Percentiles rank a stretch among this genome's conserved stretches.
phyloP scores from a whole-genome alignment of 2,329 filamentous ascomycete species.

The Colletotrichum gigasporum region DNA sequence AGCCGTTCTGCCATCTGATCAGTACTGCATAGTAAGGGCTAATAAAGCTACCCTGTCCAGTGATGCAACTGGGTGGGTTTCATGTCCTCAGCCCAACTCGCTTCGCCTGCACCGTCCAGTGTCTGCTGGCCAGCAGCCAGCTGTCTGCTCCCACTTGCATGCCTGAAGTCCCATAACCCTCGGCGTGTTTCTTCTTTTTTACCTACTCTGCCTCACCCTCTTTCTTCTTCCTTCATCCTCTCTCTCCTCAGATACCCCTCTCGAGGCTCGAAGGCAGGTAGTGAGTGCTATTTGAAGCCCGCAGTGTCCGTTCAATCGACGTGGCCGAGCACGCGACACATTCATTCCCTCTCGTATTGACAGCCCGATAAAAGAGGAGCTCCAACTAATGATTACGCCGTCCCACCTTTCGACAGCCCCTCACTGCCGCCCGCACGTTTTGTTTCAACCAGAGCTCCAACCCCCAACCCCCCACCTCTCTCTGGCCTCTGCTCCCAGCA shows the following conservation, averaged over 20 bases:
- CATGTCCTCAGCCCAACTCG: constrained; percentile 25
- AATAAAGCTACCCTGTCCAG: too few relatives aligned
- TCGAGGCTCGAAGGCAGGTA: neutral
- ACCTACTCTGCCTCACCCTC: neutral
- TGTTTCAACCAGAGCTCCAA: constrained; percentile 28
- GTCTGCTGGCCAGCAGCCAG: too few relatives aligned
- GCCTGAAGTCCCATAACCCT: neutral
- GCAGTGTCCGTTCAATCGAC: neutral
- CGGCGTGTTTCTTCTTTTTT: constrained; percentile 2
- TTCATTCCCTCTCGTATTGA: neutral
- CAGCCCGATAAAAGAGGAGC: neutral
- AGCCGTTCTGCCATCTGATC: neutral
- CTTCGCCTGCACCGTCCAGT: constrained; percentile 6
- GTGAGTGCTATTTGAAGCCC: constrained; percentile 1
- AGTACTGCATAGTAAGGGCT: neutral
- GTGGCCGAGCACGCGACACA: constrained; percentile 12
- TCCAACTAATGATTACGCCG: constrained; percentile 4
- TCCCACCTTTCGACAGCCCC: constrained; percentile 18
- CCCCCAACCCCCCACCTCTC: constrained; percentile 19
- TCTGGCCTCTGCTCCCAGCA: neutral
- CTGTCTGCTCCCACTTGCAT: neutral
- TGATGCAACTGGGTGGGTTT: constrained; percentile 30
- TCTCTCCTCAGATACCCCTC: neutral
- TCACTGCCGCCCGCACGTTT: constrained; percentile 23
- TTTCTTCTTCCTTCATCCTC: neutral